Evolutionary conservation across 1,284 basidiomycete species (phyloP).

Genomic region (Gymnopus androsaceus): DNA sequence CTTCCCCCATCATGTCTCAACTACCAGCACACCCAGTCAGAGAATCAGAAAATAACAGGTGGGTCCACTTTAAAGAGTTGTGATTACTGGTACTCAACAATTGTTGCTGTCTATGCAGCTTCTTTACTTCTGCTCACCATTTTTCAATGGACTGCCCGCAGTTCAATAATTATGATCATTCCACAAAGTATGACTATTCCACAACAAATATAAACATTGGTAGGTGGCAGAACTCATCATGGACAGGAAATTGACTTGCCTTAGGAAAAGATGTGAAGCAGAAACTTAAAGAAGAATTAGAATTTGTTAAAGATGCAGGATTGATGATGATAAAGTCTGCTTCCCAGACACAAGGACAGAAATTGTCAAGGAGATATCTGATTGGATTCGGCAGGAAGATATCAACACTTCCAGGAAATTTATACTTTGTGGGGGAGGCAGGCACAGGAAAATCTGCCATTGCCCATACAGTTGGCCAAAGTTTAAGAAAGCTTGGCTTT

Average conservation of each 20-base stretch:
- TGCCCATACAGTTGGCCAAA: constrained; percentile 22
- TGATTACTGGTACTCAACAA: too few species aligned
- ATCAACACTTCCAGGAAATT: constrained; percentile 1
- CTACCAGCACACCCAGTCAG: too few species aligned
- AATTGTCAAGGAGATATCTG: constrained; percentile 17
- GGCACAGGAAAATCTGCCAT: constrained; percentile 24
- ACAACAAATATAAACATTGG: background rate
- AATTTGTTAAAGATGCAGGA: background rate
- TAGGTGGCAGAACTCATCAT: background rate
- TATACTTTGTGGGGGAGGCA: constrained; percentile 15
- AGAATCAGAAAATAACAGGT: too few species aligned
- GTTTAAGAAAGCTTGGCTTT: constrained; percentile 2
- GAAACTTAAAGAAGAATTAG: constrained; percentile 5
- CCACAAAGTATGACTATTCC: background rate
- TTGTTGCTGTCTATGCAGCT: too few species aligned
- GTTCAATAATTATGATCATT: background rate
- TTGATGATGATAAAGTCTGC: constrained; percentile 12
- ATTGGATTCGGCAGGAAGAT: constrained; percentile 16
- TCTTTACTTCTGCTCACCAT: constrained; percentile 6
- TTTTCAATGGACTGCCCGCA: background rate
- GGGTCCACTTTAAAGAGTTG: too few species aligned
- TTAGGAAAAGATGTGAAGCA: background rate
- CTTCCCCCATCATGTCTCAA: too few species aligned
- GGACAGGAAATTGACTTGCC: background rate
- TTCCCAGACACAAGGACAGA: constrained; percentile 18